A percentile compares a stretch with the other conserved stretches of the same genome.
Conservation (phyloP, 805 yeast species). For the Kodamaea sagamina region DNA sequence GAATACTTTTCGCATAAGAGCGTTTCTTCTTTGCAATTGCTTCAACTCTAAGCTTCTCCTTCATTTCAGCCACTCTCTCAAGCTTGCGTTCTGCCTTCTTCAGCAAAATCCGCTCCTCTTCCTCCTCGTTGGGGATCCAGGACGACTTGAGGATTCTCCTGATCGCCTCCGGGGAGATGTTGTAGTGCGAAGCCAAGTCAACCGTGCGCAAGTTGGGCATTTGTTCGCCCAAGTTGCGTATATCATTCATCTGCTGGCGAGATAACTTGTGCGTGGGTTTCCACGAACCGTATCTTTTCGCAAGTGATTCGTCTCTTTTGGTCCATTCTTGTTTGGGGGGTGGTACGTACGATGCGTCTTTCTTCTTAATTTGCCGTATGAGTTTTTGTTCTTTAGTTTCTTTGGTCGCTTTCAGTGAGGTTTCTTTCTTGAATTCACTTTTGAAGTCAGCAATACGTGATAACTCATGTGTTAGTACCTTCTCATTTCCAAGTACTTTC, state of each 20-base stretch:
- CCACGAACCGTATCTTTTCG: constrained; percentile 67
- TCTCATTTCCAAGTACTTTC: too few relatives aligned
- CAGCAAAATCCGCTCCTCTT: constrained; percentile 39
- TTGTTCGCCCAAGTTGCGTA: constrained; percentile 55
- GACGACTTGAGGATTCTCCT: constrained; percentile 74
- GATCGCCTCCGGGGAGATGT: constrained; percentile 78
- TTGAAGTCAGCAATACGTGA: too few relatives aligned
- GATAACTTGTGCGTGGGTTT: constrained; percentile 67
- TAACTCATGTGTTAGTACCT: too few relatives aligned
- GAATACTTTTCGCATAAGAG: constrained; percentile 6
- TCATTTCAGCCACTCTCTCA: constrained; percentile 9
- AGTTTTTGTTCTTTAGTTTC: constrained; percentile 5
- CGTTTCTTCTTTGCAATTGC: constrained; percentile 4
- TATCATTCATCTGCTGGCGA: constrained; percentile 65
- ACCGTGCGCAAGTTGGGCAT: constrained; percentile 62
- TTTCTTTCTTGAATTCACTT: too few relatives aligned
- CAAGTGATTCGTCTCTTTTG: constrained; percentile 62
- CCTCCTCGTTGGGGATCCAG: constrained; percentile 70
- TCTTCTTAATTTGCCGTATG: constrained; percentile 16
- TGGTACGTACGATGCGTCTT: constrained; percentile 44
- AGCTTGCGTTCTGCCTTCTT: constrained; percentile 20
- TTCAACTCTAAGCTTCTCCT: not conserved
- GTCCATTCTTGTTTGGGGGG: constrained; percentile 55
- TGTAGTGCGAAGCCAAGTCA: constrained; percentile 63
- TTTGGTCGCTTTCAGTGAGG: not conserved